Percentiles rank a stretch among this genome's conserved stretches.
Conservation (phyloP, 164 flowering plant species). For the Kingdonia uniflora region DNA sequence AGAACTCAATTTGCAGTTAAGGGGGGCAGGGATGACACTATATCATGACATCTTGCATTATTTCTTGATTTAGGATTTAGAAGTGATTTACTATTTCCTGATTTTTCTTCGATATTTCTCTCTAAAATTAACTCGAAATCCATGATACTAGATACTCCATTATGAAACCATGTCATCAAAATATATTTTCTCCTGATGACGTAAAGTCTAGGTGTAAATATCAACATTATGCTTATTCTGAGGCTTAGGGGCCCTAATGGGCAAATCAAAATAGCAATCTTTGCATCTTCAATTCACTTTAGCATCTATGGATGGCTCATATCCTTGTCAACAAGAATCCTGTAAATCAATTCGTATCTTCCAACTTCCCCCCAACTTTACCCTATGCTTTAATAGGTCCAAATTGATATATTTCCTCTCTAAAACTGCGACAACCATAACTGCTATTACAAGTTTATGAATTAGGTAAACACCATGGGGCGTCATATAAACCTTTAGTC, state of each 20-base stretch:
- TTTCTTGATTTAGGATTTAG: no score
- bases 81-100: no score
- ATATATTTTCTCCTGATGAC: conserved; percentile 81
- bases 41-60: no score
- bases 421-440: conserved; percentile 90
- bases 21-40: no score
- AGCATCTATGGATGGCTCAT: conserved; percentile 99
- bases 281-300: conserved; percentile 80
- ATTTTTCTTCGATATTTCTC: no score
- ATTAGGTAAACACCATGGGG: no score
- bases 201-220: conserved; percentile 84
- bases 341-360: conserved; percentile 91
- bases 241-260: conserved; percentile 99
- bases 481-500: no score
- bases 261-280: conserved; percentile 90
- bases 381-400: conserved; percentile 94
- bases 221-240: conserved; percentile 99
- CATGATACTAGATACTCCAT: no score
- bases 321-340: conserved; percentile 92
- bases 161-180: conserved; percentile 97
- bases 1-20: no score
- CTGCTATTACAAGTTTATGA: conserved; percentile 94
- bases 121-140: no score
- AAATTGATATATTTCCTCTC: no score
- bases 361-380: conserved; percentile 96